These are phyloP conservation scores for Paralagenidium karlingii DNA, from an alignment of 352 stramenopile genomes.

Conservation along the genomic window DNA sequence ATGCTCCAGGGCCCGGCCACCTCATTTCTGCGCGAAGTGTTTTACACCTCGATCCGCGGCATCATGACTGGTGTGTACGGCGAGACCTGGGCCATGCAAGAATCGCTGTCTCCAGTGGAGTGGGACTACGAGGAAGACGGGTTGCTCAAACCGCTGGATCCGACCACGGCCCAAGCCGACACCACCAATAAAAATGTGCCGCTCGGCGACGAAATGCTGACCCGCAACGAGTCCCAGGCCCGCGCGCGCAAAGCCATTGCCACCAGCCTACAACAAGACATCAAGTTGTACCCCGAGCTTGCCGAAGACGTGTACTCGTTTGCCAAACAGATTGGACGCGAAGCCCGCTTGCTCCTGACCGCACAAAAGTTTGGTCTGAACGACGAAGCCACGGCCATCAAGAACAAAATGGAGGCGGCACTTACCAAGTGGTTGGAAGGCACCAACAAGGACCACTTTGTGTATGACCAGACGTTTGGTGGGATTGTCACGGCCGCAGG, in stretches of 20 bases:
- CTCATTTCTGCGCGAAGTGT: slow-evolving; percentile 11
- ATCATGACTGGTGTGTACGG: slow-evolving; percentile 59
- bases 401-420: slow-evolving; percentile 43
- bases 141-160: too few species aligned
- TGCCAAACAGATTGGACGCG: slow-evolving; percentile 61
- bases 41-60: slow-evolving; percentile 59
- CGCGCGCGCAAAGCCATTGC: slow-evolving; percentile 20
- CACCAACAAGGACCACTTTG: slow-evolving; percentile 52
- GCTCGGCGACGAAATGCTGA: too few species aligned
- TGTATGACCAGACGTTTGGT: slow-evolving; percentile 90
- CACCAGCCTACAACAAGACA: slow-evolving; percentile 28
- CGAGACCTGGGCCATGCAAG: slow-evolving; percentile 45
- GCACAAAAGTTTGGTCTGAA: slow-evolving; percentile 56
- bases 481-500: slow-evolving; percentile 86
- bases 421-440: slow-evolving; percentile 44
- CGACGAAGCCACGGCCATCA: slow-evolving; percentile 20
- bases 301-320: slow-evolving; percentile 66
- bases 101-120: slow-evolving; percentile 33
- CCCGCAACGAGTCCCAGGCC: too few species aligned
- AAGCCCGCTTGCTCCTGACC: slow-evolving; percentile 60
- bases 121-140: slow-evolving; percentile 56
- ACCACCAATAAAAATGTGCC: slow-evolving; percentile 20
- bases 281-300: slow-evolving; percentile 26
- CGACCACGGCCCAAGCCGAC: slow-evolving; percentile 2
- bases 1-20: too few species aligned